A percentile compares a stretch with the other conserved stretches of the same genome.
These are phyloP conservation scores for Debaryomyces nepalensis DNA, from an alignment of 1,139 yeast genomes.

Conservation along the genomic window DNA sequence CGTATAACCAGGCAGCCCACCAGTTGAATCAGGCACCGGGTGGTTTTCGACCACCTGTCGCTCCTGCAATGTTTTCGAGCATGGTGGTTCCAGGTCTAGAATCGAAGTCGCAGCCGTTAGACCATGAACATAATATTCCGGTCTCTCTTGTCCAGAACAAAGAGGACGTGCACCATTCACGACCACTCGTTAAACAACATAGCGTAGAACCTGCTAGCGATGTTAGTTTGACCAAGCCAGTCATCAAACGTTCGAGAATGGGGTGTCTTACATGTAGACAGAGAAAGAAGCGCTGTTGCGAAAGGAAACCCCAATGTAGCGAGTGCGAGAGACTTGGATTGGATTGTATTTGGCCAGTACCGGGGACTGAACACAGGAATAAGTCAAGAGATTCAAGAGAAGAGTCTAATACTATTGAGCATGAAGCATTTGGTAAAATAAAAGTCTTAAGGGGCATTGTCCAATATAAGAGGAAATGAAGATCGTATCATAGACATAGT, in stretches of 20 bases:
- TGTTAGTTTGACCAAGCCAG: not conserved
- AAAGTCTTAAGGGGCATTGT: slow-evolving; percentile 67
- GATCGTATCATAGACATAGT: not conserved
- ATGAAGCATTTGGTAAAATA: slow-evolving; percentile 61
- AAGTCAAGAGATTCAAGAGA: slow-evolving; percentile 53
- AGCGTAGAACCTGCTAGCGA: not conserved
- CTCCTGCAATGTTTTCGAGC: not conserved
- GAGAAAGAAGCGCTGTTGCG: slow-evolving; percentile 51
- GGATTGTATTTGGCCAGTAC: slow-evolving; percentile 55
- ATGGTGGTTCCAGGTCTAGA: not conserved
- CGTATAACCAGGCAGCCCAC: not conserved
- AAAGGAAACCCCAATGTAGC: slow-evolving; percentile 45
- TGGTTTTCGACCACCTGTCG: not conserved
- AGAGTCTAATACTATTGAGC: slow-evolving; percentile 51
- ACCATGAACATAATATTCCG: not conserved
- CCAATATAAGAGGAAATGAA: slow-evolving; percentile 38
- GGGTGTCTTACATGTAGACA: slow-evolving; percentile 54
- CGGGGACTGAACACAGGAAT: slow-evolving; percentile 54
- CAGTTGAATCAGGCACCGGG: no score
- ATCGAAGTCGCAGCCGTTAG: not conserved
- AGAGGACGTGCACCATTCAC: not conserved
- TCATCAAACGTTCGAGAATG: slow-evolving; percentile 43
- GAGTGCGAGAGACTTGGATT: slow-evolving; percentile 48
- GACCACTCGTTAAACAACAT: not conserved
- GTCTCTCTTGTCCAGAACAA: not conserved